Evolutionary conservation across 2,329 filamentous ascomycete species (phyloP), one percentile per base, ranked within the genome.

Genomic region (Decorospora gaudefroyi): DNA sequence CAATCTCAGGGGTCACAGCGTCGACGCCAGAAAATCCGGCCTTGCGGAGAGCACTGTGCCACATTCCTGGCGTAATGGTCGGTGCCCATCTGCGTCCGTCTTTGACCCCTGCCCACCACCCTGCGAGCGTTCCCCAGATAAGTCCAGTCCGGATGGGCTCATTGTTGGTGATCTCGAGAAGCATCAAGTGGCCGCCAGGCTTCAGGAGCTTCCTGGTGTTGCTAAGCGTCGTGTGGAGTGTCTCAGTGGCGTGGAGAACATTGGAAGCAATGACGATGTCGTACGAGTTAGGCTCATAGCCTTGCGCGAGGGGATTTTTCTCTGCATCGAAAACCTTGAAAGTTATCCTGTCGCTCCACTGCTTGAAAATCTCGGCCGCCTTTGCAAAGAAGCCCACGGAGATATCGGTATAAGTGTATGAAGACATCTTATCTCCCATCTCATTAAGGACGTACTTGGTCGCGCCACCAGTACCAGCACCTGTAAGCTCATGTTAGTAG

Each of bases 81-180:
- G 54, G 51, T 5, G 15, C 11, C 7, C 9, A 34, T 25, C 8
- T 8, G 19, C 51, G 18, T 54, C 40, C 30, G 37, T 62, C 3
- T 4, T 43, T 42, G 2, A n/a, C 17, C 4, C 50, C 53, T 2
- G 64, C 34, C 72, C 72, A 76, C 72, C 72, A 76, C 0, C 71
- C 72, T 7, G 69, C 61, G 0, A 75, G 45, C 3, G 58, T 45
- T 1, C 68, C 68, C n/a, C 73, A 29, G 9, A 54, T 23, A n/a
- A n/a, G n/a, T n/a, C n/a, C n/a, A n/a, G n/a, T n/a, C n/a, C n/a
- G n/a, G 13, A 25, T 17, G 9, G 27, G 32, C 16, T 7, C 4
- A 6, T 53, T 47, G 13, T 32, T 28, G 2, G 48, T 49, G 18
- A 36, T 51, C 13, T 62, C 52, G 1, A 64, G 63, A 55, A 42